A percentile compares a stretch with the other conserved stretches of the same genome.
phyloP scores from a whole-genome alignment of 768 basidiomycete species.

The Podaxis sp. region DNA sequence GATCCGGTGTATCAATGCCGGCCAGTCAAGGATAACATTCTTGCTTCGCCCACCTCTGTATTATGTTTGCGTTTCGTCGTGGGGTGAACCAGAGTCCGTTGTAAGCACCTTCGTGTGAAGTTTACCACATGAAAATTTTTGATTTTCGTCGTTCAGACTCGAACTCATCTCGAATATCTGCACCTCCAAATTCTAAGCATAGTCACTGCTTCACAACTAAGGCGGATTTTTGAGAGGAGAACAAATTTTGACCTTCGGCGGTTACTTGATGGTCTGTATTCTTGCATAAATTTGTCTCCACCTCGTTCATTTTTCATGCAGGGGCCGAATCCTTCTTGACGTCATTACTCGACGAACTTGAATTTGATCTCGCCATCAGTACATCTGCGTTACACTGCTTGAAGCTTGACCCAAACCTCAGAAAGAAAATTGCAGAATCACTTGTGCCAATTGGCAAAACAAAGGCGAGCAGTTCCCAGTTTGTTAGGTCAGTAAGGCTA shows the following conservation, averaged over 20 bases:
- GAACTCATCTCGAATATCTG: constrained; percentile 92
- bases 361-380: constrained; percentile 79
- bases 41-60: constrained; percentile 86
- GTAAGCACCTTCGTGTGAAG: constrained; percentile 38
- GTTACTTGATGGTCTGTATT: constrained; percentile 57
- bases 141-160: constrained; percentile 62
- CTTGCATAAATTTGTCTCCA: not conserved
- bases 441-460: constrained; percentile 81
- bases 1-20: constrained; percentile 80
- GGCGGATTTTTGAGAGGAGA: constrained; percentile 82
- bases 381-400: constrained; percentile 82
- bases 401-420: constrained; percentile 64
- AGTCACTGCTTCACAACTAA: constrained; percentile 82
- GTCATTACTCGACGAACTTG: constrained; percentile 67
- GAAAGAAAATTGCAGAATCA: constrained; percentile 76
- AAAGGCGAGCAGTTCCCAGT: constrained; percentile 48
- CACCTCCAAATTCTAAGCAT: constrained; percentile 92
- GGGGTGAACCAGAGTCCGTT: constrained; percentile 96
- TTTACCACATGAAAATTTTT: constrained; percentile 2
- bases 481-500: not conserved
- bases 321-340: constrained; percentile 83
- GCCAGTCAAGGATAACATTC: constrained; percentile 82
- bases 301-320: constrained; percentile 25
- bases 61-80: constrained; percentile 86
- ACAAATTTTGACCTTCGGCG: constrained; percentile 90